A percentile compares a stretch with the other conserved stretches of the same genome.
Evolutionary conservation across 139 green algal species (phyloP).

Genomic region (Limnomonas spitsbergensis): DNA sequence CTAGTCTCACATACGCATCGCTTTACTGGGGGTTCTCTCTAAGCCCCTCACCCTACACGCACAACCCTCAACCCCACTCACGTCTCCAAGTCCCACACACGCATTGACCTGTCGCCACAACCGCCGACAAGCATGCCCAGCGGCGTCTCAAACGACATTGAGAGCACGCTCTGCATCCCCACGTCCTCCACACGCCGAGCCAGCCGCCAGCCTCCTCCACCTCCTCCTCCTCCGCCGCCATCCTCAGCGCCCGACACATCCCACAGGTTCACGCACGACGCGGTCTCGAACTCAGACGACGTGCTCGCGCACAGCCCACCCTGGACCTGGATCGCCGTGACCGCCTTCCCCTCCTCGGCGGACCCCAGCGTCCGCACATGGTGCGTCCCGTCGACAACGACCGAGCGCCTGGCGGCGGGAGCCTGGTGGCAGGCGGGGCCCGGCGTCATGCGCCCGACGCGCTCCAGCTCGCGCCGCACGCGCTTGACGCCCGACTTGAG

Average conservation of each 20-base stretch:
- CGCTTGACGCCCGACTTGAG: not conserved
- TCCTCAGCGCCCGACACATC: constrained; percentile 5
- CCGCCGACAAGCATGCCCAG: constrained; percentile 13
- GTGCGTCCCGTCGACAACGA: constrained; percentile 21
- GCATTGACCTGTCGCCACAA: constrained; percentile 14
- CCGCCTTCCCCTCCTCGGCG: constrained; percentile 20
- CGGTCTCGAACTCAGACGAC: constrained; percentile 10
- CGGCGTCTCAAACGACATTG: constrained; percentile 21
- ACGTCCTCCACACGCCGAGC: not conserved
- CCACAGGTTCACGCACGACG: constrained; percentile 19
- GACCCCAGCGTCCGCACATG: not conserved
- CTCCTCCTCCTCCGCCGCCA: not conserved
- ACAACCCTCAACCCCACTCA: too few relatives aligned
- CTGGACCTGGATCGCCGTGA: constrained; percentile 25
- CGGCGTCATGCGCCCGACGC: not conserved
- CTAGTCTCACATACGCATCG: too few relatives aligned
- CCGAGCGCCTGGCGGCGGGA: not conserved
- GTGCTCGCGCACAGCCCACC: constrained; percentile 18
- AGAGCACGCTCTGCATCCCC: constrained; percentile 16
- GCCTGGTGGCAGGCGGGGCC: too few relatives aligned
- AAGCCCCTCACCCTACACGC: too few relatives aligned
- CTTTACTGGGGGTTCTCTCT: too few relatives aligned
- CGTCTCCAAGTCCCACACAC: constrained; percentile 24
- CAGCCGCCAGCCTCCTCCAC: not conserved
- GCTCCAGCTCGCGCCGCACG: not conserved